phyloP scores from a whole-genome alignment of 306 rosid species.

The Geum urbanum region DNA sequence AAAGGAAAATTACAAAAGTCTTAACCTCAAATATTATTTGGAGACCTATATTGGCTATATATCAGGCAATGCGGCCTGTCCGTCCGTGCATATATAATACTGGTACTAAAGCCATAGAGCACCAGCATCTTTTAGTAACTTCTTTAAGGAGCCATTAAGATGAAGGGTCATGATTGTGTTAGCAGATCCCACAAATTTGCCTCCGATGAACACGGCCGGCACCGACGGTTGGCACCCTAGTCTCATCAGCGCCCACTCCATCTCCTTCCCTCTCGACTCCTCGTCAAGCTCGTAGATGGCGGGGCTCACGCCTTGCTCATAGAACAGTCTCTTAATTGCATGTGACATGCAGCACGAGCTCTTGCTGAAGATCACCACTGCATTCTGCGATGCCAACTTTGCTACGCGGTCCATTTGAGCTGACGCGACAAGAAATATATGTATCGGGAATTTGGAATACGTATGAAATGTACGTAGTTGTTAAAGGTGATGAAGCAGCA shows the following conservation, averaged over 20 bases:
- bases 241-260: slow-evolving; percentile 80
- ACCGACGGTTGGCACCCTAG: slow-evolving; percentile 88
- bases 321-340: slow-evolving; percentile 79
- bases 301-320: slow-evolving; percentile 90
- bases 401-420: slow-evolving; percentile 61
- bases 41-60: neutral
- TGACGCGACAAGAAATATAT: neutral
- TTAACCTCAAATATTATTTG: slow-evolving; percentile 17
- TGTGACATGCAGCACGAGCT: slow-evolving; percentile 97
- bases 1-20: neutral
- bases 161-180: slow-evolving; percentile 85
- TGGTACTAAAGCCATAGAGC: slow-evolving; percentile 70
- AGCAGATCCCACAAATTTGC: slow-evolving; percentile 75
- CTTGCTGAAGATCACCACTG: slow-evolving; percentile 98
- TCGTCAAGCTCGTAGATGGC: slow-evolving; percentile 79
- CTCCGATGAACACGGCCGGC: slow-evolving; percentile 88
- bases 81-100: neutral
- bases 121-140: slow-evolving; percentile 85
- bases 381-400: slow-evolving; percentile 72
- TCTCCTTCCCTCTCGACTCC: slow-evolving; percentile 70
- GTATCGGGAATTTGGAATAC: neutral
- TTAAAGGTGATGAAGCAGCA: neutral
- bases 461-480: slow-evolving; percentile 3
- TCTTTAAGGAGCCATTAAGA: slow-evolving; percentile 78
- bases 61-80: neutral